Percentiles rank a stretch among this genome's conserved stretches.
phyloP scores from a whole-genome alignment of 2,329 filamentous ascomycete genomes.

The Madurella fahalii region DNA sequence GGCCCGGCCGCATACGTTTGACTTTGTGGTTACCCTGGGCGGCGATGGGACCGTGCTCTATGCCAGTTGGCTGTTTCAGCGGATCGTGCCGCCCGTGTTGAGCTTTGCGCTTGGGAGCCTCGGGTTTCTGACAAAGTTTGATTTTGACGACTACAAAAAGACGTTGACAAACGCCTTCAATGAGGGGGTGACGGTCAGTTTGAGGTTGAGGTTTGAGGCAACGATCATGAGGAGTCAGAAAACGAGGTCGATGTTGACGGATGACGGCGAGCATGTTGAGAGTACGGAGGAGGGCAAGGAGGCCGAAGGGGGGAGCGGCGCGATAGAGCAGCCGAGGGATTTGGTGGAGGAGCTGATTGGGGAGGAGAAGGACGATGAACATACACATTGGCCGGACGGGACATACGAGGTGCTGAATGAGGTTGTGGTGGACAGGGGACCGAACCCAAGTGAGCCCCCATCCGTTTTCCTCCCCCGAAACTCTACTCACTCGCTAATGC shows the following conservation, averaged over 20 bases:
- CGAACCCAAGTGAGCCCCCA: constrained; percentile 62
- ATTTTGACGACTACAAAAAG: constrained; percentile 69
- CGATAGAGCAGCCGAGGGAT: constrained; percentile 47
- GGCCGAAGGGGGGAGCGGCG: too few species aligned
- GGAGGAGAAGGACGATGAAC: constrained; percentile 75
- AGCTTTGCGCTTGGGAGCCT: constrained; percentile 89
- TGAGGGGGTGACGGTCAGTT: constrained; percentile 82
- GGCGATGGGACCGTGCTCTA: constrained; percentile 97
- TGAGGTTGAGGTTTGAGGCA: constrained; percentile 86
- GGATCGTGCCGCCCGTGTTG: constrained; percentile 87
- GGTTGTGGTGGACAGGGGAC: constrained; percentile 90
- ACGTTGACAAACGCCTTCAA: constrained; percentile 69
- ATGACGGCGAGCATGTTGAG: constrained; percentile 20
- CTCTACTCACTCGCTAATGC: constrained; percentile 3
- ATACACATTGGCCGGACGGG: constrained; percentile 79
- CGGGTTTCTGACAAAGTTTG: constrained; percentile 94
- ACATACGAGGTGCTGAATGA: constrained; percentile 93
- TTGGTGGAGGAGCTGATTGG: constrained; percentile 87
- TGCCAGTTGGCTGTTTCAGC: constrained; percentile 94
- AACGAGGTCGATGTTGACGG: constrained; percentile 31
- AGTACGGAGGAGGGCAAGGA: constrained; percentile 38
- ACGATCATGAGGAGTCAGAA: constrained; percentile 81
- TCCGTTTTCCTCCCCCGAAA: not conserved
- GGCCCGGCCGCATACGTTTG: constrained; percentile 77
- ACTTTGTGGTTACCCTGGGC: constrained; percentile 87